Percentiles rank a stretch among this genome's conserved stretches.
These are phyloP conservation scores for Backusella morwellensis DNA, from an alignment of 192 early-diverging fungal species.

Conservation along the genomic window DNA sequence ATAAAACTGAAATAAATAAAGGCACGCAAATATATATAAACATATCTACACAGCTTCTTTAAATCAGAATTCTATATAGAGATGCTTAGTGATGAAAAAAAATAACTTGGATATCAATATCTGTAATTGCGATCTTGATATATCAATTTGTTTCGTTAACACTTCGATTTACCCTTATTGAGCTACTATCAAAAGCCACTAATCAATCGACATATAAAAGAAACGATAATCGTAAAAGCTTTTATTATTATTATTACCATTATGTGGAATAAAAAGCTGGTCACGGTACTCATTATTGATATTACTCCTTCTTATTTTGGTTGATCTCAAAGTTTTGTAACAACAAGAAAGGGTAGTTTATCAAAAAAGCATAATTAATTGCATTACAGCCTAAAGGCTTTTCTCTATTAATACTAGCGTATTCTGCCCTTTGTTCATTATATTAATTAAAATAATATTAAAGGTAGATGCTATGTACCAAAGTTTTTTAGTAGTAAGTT, in stretches of 20 bases:
- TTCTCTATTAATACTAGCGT: neutral
- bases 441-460: neutral
- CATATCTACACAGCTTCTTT: neutral
- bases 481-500: neutral
- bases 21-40: neutral
- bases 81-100: neutral
- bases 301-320: neutral
- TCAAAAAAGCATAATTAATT: neutral
- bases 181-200: neutral
- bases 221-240: neutral
- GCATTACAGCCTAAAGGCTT: neutral
- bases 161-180: neutral
- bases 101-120: neutral
- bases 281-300: neutral
- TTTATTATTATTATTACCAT: neutral
- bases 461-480: neutral
- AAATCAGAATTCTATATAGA: neutral
- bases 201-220: neutral
- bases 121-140: neutral
- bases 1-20: neutral
- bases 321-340: neutral
- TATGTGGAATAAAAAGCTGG: neutral
- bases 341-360: neutral
- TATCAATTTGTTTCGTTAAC: neutral
- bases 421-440: neutral